These are phyloP conservation scores for Magnolia sinica DNA, from an alignment of 164 flowering plant genomes.

Conservation along the genomic window DNA sequence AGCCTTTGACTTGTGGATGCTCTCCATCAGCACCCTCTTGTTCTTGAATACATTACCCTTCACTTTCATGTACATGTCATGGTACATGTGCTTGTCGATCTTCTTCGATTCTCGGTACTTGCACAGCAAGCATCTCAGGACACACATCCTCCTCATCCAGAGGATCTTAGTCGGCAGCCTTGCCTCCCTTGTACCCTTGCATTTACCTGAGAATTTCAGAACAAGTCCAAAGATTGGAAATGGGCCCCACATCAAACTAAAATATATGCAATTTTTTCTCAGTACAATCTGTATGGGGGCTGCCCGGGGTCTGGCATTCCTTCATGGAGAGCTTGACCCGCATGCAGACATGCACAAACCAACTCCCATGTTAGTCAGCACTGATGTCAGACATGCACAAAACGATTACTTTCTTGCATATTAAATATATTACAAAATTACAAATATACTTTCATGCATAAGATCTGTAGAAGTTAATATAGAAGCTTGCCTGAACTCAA, in stretches of 20 bases:
- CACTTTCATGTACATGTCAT: constrained; percentile 36
- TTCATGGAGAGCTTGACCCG: too few species aligned
- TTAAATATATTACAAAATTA: too few species aligned
- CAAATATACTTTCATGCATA: too few species aligned
- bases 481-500: too few species aligned
- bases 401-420: too few species aligned
- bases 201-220: constrained; percentile 13
- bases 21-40: constrained; percentile 34
- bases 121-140: constrained; percentile 29
- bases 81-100: constrained; percentile 32
- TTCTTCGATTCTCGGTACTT: constrained; percentile 30
- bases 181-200: constrained; percentile 40
- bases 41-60: constrained; percentile 43
- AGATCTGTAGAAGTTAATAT: too few species aligned
- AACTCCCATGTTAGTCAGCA: too few species aligned
- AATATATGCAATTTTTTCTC: not conserved
- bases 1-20: constrained; percentile 32
- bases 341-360: too few species aligned
- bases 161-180: constrained; percentile 30
- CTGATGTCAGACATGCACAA: too few species aligned
- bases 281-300: too few species aligned
- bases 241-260: not conserved
- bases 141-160: constrained; percentile 39
- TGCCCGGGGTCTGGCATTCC: too few species aligned
- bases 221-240: not conserved